Evolutionary conservation across 2,329 filamentous ascomycete genomes (phyloP), one percentile per base, ranked within the genome.

Genomic region (Raffaelea deltoideospora): DNA sequence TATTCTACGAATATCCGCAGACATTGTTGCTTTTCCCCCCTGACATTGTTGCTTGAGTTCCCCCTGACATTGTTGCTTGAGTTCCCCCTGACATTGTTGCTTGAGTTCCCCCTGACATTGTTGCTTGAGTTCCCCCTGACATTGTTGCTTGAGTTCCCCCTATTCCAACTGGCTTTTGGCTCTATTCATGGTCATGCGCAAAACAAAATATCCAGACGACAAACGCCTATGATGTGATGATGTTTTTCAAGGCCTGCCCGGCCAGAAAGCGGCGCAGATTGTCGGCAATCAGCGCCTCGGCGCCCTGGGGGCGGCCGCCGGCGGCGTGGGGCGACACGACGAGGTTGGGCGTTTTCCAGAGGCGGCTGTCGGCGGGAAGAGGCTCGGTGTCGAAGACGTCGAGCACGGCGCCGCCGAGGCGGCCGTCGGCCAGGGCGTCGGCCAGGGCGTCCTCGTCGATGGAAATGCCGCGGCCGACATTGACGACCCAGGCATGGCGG

Each of bases 201-300:
- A 26, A 8, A 8, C 8, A 26, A 13, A 26, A 26, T 13, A 8
- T 8, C 8, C 8, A 26, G 23, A 26, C 8, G 8, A 26, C 23
- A 26, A 26, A 13, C 23, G 8, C 23, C 8, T 13, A 26, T 8
- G 23, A 8, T 13, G 23, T 26, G 8, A 55, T 45, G 18, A 45
- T 28, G 27, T 79, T 79, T 59, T 61, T 72, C 49, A 79, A 46
- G 38, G 60, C 49, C 58, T 78, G 72, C 1, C 64, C 64, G 1
- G 73, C 72, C 43, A 74, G 44, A 47, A 76, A 73, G 43, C 64
- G 57, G 43, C 72, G 59, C 53, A 79, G 45, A 45, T 79, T 79
- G 40, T 72, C 63, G 29, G 68, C 65, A 42, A 78, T 74, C 48
- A 79, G 53, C 6, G 46, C 60, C 57, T 77, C 72, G 0, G 66